These are phyloP conservation scores for Neostapfia colusana DNA, from an alignment of 176 grass and related monocot genomes.

Conservation along the genomic window DNA sequence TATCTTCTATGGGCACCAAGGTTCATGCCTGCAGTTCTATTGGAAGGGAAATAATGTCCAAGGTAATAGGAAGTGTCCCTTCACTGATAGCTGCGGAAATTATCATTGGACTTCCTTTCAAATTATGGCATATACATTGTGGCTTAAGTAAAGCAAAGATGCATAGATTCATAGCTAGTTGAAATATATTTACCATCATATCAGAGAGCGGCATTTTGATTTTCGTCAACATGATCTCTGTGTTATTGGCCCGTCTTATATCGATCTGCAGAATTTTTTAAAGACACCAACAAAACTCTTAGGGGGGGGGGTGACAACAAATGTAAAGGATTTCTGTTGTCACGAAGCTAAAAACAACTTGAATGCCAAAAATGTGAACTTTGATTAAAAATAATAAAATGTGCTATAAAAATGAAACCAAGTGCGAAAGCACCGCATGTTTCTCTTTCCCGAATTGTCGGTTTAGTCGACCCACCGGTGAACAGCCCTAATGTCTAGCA, in stretches of 20 bases:
- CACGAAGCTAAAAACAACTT: background rate
- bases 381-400: slow-evolving; percentile 18
- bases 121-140: slow-evolving; percentile 13
- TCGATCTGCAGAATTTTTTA: slow-evolving; percentile 60
- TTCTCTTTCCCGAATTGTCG: background rate
- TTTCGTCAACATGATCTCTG: slow-evolving; percentile 99
- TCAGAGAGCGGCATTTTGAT: slow-evolving; percentile 96
- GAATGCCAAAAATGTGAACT: slow-evolving; percentile 30
- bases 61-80: background rate
- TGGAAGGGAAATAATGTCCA: background rate
- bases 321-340: background rate
- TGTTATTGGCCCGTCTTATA: slow-evolving; percentile 88
- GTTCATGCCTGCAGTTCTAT: background rate
- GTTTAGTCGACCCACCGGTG: too few species aligned
- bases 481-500: background rate
- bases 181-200: slow-evolving; percentile 75
- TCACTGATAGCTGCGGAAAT: background rate
- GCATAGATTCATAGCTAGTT: slow-evolving; percentile 1
- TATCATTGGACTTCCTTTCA: background rate
- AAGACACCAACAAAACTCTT: slow-evolving; percentile 37
- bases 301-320: background rate
- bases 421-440: background rate
- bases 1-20: background rate
- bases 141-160: background rate
- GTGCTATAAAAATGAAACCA: background rate